Base-by-base conservation (phyloP, 1,139 yeast genomes). In the Kluyveromyces sp. region DNA sequence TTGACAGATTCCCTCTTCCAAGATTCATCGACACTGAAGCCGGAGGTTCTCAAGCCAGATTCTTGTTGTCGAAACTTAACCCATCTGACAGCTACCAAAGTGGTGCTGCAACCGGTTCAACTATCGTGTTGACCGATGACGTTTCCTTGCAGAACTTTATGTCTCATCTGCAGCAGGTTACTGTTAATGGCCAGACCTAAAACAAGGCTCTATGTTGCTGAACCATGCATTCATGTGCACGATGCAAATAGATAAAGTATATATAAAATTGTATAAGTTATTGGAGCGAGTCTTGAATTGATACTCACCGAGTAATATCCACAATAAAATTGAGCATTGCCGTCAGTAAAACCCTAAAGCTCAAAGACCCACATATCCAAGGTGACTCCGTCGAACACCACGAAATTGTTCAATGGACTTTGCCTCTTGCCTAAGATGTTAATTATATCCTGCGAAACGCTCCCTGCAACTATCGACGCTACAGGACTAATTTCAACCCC, bases 1-100 rank as follows among this genome's bases (percentile, higher is more conserved):
- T 84, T 30, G 97, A 92, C 61, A 79, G 98, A 65, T 92, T 87
- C 78, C 98, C 98, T 57, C 74, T 92, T 59, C 98, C 98, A 41
- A 79, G 97, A 68, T 92, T 86, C 64, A 87, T 89, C 55, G 96
- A 89, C 57, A 88, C 96, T 44, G 96, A 89, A 63, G 96, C 88
- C 57, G 96, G 97, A 59, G 96, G 96, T 43, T 88, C 96, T 25
- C 98, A 92, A 70, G 97, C 97, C 2, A 82, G 98, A 70, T 92
- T 92, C 75, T 75, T 92, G 67, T 79, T 87, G 63, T 86, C 96
- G 40, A 89, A 87, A 69, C 78, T 92, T 65, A 92, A 92, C 65
- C 97, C 98, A 40, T 83, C 95, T 40, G 86, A 86, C 51, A 83
- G 92, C 36, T 85, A 83, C 65, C 81, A 77, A 59, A 83, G 78